These are phyloP conservation scores for Saccharomycodes ludwigii DNA, from an alignment of 805 yeast genomes.

Conservation along the genomic window DNA sequence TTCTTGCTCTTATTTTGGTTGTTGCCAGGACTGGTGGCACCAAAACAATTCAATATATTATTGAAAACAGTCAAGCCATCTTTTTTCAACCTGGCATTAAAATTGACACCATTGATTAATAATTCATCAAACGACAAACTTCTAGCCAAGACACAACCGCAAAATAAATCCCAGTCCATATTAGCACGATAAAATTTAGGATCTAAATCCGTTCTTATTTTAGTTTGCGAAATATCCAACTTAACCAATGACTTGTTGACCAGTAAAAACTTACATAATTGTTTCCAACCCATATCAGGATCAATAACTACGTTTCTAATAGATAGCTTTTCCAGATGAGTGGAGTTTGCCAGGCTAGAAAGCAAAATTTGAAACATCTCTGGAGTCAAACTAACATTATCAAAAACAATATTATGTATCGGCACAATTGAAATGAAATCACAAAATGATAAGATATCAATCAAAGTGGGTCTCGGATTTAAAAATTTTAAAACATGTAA, in stretches of 20 bases:
- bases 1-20: constrained; percentile 23
- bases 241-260: constrained; percentile 44
- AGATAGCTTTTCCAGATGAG: constrained; percentile 57
- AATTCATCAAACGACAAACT: constrained; percentile 60
- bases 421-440: constrained; percentile 85
- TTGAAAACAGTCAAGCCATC: constrained; percentile 35
- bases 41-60: constrained; percentile 42
- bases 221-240: constrained; percentile 61
- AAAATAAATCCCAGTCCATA: constrained; percentile 74
- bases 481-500: constrained; percentile 56
- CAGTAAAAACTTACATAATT: constrained; percentile 56
- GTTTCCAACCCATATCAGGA: constrained; percentile 64
- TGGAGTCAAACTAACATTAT: constrained; percentile 60
- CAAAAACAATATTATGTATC: constrained; percentile 59
- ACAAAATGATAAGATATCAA: constrained; percentile 78
- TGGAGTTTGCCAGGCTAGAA: constrained; percentile 54
- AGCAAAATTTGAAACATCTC: constrained; percentile 71
- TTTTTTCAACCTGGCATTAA: no score
- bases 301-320: constrained; percentile 69
- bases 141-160: constrained; percentile 53
- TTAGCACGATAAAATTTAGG: constrained; percentile 44
- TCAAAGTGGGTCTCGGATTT: constrained; percentile 82
- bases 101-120: constrained; percentile 66
- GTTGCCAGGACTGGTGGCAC: constrained; percentile 23
- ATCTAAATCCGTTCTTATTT: constrained; percentile 23